Base-by-base conservation (phyloP, 192 early-diverging fungal genomes). In the Chytriomyces sp. region DNA sequence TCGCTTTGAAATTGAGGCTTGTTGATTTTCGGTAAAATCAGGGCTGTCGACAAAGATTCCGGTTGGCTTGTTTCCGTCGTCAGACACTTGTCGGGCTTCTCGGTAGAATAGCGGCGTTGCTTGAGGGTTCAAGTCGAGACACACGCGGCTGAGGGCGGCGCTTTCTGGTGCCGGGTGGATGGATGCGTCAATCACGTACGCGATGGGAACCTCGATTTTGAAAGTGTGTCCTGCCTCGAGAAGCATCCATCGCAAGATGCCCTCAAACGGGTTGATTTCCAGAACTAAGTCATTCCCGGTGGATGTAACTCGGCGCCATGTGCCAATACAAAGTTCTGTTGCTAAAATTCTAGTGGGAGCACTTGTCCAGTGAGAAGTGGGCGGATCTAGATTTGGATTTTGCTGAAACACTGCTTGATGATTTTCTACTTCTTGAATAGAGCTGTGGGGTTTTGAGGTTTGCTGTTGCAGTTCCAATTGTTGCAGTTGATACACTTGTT, bases 301-400 rank as follows among this genome's bases (percentile, higher is more conserved):
- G 11, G 59, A 72, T 7, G 76, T 18, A 26, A 78, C 49, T 16
- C 77, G 67, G 5, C 77, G 77, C 77, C 77, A 78, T 5, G 69
- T 64, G 8, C 77, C 77, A 45, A 78, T 78, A 8, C 8, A 16
- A 8, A 78, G 8, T 62, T 75, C 73, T 24, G 73, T 35, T 8
- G 67, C 62, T 11, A 68, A 68, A 45, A 68, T 68, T 35, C 67
- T 35, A n/a, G 53, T 57, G 20, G 53, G 35, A 35, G 35, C 35
- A 35, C 35, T 35, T 35, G 35, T 35, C 35, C 35, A 35, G 35
- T 35, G 35, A 35, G 35, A 35, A 0, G 35, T 35, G 35, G 35
- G 35, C 35, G 35, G 35, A 3, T 35, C 35, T 35, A 35, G 35
- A 35, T 1, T 35, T 35, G 35, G 35, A 35, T 35, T 35, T 35